Base-by-base conservation (phyloP, 345 rosid genomes). In the Lepidium africanum region DNA sequence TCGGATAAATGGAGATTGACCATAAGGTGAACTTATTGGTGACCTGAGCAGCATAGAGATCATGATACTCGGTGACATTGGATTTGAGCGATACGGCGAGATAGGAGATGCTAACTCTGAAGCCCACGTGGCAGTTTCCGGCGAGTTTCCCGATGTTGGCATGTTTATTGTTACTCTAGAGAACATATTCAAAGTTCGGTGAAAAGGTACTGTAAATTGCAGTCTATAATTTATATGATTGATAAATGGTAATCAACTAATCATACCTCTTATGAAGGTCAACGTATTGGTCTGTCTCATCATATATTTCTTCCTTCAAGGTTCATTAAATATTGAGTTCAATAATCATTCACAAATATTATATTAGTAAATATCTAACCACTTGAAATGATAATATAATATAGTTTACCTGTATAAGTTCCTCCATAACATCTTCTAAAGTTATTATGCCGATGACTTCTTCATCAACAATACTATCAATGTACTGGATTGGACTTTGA, bases 361-460 rank as follows among this genome's bases (percentile, higher is more conserved):
- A 1, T 21, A 21, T 39, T 50, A 15, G 16, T 25, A 21, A n/a
- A 21, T 21, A 11, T 2, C 33, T n/a, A 52, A 33, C 13, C n/a
- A 59, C 38, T 30, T 33, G 49, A 14, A 17, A 37, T 15, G 11
- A 21, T 46, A 38, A 32, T 14, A 13, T 5, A 21, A 21, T 13
- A 59, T 33, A 9, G 5, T 15, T 17, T 35, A 89, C 96, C 82
- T 85, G 94, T 33, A 90, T 78, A 12, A 88, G 85, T 81, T 89
- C 96, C 70, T 91, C 96, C 77, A 91, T 89, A 2, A 87, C 96
- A 82, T 91, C 97, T 81, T 91, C 96, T 17, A 89, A 59, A n/a
- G 97, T 89, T 67, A 91, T 91, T 57, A 91, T 83, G 35, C 96
- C 97, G 11, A 83, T 13, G 32, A 87, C 83, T 74, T 86, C 86